Evolutionary conservation across 352 stramenopile genomes (phyloP).

Genomic region (Phytophthora rubi): DNA sequence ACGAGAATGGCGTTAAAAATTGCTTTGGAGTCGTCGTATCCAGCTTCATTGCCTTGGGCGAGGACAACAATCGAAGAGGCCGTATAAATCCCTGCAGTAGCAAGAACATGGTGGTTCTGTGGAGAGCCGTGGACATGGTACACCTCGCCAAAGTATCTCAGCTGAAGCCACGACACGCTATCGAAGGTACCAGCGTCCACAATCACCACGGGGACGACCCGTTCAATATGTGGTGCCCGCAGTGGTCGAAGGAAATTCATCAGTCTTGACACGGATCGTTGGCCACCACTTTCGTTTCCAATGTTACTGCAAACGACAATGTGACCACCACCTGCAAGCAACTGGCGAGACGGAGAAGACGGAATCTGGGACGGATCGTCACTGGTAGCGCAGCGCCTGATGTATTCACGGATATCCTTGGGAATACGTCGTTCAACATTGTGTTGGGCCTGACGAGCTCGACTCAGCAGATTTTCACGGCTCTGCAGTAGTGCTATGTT

Average conservation of each 20-base stretch:
- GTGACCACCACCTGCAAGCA: conserved; percentile 64
- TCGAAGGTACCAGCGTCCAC: conserved; percentile 78
- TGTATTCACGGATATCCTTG: conserved; percentile 63
- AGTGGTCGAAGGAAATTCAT: conserved; percentile 82
- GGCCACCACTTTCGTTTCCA: conserved; percentile 59
- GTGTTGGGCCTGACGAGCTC: conserved; percentile 71
- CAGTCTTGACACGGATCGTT: conserved; percentile 66
- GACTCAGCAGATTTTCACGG: conserved; percentile 51
- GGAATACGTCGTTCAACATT: conserved; percentile 77
- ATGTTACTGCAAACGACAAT: conserved; percentile 88
- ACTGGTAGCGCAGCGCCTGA: conserved; percentile 46
- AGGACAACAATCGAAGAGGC: conserved; percentile 84
- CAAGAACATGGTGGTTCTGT: conserved; percentile 74
- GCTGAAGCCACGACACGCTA: conserved; percentile 65
- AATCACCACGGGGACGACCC: conserved; percentile 73
- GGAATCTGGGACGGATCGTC: conserved; percentile 44
- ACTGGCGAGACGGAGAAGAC: conserved; percentile 41
- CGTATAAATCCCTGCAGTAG: conserved; percentile 78
- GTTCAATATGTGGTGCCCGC: conserved; percentile 71
- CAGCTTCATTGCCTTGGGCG: conserved; percentile 72
- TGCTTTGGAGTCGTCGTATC: conserved; percentile 84
- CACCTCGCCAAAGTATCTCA: conserved; percentile 73
- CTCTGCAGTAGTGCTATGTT: conserved; percentile 45
- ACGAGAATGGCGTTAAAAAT: conserved; percentile 90
- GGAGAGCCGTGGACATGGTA: conserved; percentile 84